A percentile compares a stretch with the other conserved stretches of the same genome.
These are phyloP conservation scores for Fusarium sp. DNA, from an alignment of 2,329 filamentous ascomycete genomes.

Conservation along the genomic window DNA sequence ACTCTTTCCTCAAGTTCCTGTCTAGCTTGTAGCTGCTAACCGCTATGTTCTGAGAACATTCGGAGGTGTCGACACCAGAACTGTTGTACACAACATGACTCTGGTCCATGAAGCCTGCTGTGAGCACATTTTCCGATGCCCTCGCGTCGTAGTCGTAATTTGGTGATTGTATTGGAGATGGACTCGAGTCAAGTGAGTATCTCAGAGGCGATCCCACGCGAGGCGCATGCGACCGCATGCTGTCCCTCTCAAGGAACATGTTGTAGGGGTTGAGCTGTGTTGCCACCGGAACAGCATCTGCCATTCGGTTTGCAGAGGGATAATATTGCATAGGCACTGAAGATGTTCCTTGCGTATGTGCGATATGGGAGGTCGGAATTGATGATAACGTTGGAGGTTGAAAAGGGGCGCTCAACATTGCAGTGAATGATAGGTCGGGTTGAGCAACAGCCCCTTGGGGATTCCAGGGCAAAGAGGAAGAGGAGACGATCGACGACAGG, in stretches of 20 bases:
- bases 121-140: background rate
- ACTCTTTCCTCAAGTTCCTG: conserved; percentile 14
- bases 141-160: background rate
- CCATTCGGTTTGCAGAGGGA: background rate
- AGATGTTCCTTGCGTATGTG: conserved; percentile 24
- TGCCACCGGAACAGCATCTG: conserved; percentile 6
- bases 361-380: background rate
- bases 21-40: background rate
- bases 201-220: conserved; percentile 49
- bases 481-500: conserved; percentile 47
- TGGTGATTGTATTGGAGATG: background rate
- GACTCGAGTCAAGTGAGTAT: conserved; percentile 31
- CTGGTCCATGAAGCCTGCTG: background rate
- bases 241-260: conserved; percentile 30
- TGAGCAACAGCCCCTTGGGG: conserved; percentile 7
- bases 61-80: background rate
- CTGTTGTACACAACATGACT: background rate
- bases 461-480: conserved; percentile 2
- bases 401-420: conserved; percentile 31
- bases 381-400: background rate
- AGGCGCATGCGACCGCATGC: conserved; percentile 37
- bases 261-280: conserved; percentile 47
- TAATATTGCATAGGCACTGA: conserved; percentile 17
- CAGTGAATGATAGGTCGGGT: conserved; percentile 20
- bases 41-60: background rate